A percentile compares a stretch with the other conserved stretches of the same genome.
These are phyloP conservation scores for Lactifluus subvellereus DNA, from an alignment of 768 basidiomycete genomes.

Conservation along the genomic window DNA sequence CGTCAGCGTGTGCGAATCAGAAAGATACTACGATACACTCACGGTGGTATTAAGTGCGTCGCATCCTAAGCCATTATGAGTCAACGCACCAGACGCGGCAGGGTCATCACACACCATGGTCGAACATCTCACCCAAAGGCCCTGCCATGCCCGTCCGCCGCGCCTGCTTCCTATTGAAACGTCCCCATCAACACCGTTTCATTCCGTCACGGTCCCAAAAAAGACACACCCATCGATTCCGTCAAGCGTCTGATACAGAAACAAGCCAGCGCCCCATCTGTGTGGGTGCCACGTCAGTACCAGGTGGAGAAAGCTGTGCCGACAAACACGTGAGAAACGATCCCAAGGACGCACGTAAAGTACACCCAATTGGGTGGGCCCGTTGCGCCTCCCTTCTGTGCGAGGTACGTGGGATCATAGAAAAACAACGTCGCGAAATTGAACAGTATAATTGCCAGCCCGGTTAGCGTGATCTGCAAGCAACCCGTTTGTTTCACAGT, in stretches of 20 bases:
- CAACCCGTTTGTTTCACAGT: not conserved
- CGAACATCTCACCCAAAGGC: slow-evolving; percentile 96
- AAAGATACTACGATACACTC: not conserved
- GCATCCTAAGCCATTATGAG: slow-evolving; percentile 47
- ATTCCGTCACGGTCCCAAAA: slow-evolving; percentile 8
- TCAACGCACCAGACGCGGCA: not conserved
- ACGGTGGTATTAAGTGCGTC: slow-evolving; percentile 96
- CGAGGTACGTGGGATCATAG: slow-evolving; percentile 74
- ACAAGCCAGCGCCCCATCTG: slow-evolving; percentile 85
- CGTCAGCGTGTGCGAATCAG: slow-evolving; percentile 1
- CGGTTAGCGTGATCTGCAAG: slow-evolving; percentile 81
- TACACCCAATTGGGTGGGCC: slow-evolving; percentile 85
- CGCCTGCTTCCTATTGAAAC: slow-evolving; percentile 74
- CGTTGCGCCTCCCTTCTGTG: slow-evolving; percentile 54
- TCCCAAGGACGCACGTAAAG: slow-evolving; percentile 56
- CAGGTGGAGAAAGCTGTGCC: not conserved
- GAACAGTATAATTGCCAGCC: slow-evolving; percentile 70
- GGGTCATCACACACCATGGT: slow-evolving; percentile 64
- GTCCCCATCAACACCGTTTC: not conserved
- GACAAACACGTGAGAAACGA: not conserved
- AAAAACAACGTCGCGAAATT: slow-evolving; percentile 82
- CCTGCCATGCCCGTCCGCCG: slow-evolving; percentile 96
- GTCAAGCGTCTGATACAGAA: slow-evolving; percentile 86
- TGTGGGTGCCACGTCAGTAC: not conserved
- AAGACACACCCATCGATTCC: slow-evolving; percentile 73